Base-by-base conservation (phyloP, 2,329 filamentous ascomycete species). In the Cercospora berteroae region DNA sequence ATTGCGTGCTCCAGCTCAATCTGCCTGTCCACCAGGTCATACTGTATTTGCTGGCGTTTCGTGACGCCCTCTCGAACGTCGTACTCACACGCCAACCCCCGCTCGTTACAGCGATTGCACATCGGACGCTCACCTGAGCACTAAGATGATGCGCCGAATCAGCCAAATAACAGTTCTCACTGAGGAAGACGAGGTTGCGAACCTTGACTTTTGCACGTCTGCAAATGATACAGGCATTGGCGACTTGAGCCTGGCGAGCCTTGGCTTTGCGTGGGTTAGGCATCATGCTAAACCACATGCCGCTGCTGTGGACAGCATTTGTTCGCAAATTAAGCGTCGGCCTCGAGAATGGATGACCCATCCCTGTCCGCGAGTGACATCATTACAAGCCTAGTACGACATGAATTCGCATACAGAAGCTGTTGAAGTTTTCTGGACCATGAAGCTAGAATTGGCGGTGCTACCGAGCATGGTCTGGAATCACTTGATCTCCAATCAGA, bases 41-140 rank as follows among this genome's bases (percentile, higher is more conserved):
- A 57, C 29, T 67, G 65, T 18, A 70, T 36, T 44, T 68, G 62
- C 44, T 72, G 70, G 31, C 69, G 69, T 52, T 66, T 69, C 16
- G 70, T 71, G 27, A 71, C 57, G 31, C 70, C 71, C 25, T 70
- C 59, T 23, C 63, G 29, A 20, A 70, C 65, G 36, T 72, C 71
- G 61, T 72, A 72, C 16, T 65, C 44, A 56, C 69, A 72, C 29
- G 44, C 36, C 5, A 60, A 29, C 16, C 20, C 25, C 23, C 55
- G 50, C 7, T 29, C 39, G 29, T 20, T 12, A 48, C 64, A 66
- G 13, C 67, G 65, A 52, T 20, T 33, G 57, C 69, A 71, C 55
- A 44, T 61, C 5, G 69, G 67, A 63, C 66, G 69, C 36, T 63
- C 52, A 36, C 69, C 69, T 36, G 59, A 58, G 60, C 69, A 67